Conservation (phyloP, 2,329 filamentous ascomycete species). For the Fusarium miscanthi region DNA sequence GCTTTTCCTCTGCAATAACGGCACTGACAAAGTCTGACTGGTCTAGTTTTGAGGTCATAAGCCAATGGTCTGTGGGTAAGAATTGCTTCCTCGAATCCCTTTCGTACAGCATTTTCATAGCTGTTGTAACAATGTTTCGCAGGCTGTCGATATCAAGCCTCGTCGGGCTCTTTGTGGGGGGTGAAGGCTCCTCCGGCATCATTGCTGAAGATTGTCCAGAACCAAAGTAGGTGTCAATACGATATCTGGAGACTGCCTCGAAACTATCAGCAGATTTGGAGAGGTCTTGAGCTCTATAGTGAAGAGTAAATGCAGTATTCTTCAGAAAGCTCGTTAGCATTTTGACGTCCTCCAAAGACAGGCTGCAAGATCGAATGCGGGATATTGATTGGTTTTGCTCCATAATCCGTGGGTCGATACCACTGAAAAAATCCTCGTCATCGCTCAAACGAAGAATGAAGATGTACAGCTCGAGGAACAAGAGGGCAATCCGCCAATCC, state of each 20-base stretch:
- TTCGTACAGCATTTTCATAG: conserved; percentile 90
- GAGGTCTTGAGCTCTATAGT: conserved; percentile 81
- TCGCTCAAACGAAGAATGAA: conserved; percentile 94
- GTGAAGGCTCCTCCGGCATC: not conserved
- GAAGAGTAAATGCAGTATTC: conserved; percentile 87
- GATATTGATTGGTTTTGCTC: conserved; percentile 56
- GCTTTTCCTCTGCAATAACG: conserved; percentile 88
- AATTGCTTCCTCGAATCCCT: conserved; percentile 90
- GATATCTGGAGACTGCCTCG: conserved; percentile 39
- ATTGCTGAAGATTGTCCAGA: conserved; percentile 9
- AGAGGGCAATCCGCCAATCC: conserved; percentile 88
- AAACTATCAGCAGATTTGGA: conserved; percentile 45
- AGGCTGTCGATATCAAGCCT: conserved; percentile 78
- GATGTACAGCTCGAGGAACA: conserved; percentile 94
- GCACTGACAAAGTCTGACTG: conserved; percentile 88
- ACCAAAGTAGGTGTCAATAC: conserved; percentile 48
- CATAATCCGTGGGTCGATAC: conserved; percentile 56
- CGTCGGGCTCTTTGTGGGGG: conserved; percentile 25
- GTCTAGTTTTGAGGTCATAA: conserved; percentile 89
- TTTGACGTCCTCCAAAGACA: conserved; percentile 78
- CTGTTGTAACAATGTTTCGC: conserved; percentile 80
- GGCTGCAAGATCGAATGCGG: conserved; percentile 70
- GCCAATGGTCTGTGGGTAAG: conserved; percentile 85
- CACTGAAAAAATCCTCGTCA: conserved; percentile 91
- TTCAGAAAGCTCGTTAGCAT: conserved; percentile 86